These are phyloP conservation scores for Leishmania tarentolae DNA, from an alignment of 208 protist genomes.

Conservation along the genomic window DNA sequence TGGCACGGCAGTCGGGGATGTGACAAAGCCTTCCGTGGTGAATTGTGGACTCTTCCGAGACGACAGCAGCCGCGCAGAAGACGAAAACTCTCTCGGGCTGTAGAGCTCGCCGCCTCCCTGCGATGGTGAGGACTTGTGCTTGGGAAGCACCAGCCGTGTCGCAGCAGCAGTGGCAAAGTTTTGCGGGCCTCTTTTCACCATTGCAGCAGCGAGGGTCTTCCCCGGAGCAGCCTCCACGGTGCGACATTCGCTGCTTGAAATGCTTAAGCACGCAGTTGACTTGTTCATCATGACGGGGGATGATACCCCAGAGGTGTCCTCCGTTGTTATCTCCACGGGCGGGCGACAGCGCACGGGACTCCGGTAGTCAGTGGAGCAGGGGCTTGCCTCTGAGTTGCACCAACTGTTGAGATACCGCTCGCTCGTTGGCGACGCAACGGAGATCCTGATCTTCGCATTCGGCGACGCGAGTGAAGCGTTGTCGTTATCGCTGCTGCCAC, in stretches of 20 bases:
- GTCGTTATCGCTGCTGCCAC: not conserved
- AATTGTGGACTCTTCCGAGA: not conserved
- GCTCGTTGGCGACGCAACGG: not conserved
- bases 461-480: not conserved
- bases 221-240: not conserved
- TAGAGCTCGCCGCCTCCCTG: not conserved
- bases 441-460: not conserved
- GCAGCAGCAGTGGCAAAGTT: not conserved
- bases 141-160: conserved; percentile 1
- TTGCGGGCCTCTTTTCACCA: not conserved
- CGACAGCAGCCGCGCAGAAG: conserved; percentile 5
- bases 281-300: not conserved
- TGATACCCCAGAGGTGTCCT: conserved; percentile 1
- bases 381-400: conserved; percentile 14
- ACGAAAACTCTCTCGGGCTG: conserved; percentile 14
- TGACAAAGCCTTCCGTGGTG: not conserved
- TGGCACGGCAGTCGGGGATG: not conserved
- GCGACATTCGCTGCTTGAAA: conserved; percentile 6
- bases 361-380: conserved; percentile 27
- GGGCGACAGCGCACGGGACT: conserved; percentile 27
- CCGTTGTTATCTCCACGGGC: conserved; percentile 6
- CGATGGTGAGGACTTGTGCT: not conserved
- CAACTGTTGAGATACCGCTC: not conserved
- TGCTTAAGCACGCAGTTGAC: not conserved
- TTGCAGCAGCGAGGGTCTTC: not conserved